phyloP scores from a whole-genome alignment of 768 basidiomycete species.

The Suillus clintonianus region DNA sequence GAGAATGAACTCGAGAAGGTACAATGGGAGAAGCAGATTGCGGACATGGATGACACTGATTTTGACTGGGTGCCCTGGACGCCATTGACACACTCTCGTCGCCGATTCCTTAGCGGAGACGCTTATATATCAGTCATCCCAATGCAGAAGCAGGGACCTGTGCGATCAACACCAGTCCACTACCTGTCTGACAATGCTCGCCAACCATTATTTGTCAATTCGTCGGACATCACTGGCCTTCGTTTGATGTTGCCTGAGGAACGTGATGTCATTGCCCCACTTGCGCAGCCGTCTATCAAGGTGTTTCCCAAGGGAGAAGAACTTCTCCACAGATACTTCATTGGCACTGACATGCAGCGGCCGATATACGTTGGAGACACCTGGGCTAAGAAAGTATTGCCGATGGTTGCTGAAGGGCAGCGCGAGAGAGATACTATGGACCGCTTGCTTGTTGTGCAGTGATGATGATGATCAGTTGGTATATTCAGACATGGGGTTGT shows the following conservation, averaged over 20 bases:
- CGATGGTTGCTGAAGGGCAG: not conserved
- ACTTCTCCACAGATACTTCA: slow-evolving; percentile 12
- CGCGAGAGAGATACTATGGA: not conserved
- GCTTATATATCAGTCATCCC: slow-evolving; percentile 6
- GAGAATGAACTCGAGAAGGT: slow-evolving; percentile 7
- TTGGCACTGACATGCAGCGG: too few relatives aligned
- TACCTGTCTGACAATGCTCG: slow-evolving; percentile 23
- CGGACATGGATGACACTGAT: not conserved
- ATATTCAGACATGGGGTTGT: too few relatives aligned
- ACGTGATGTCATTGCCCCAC: slow-evolving; percentile 8
- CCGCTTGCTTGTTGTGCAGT: not conserved
- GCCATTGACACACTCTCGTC: not conserved
- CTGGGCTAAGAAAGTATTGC: slow-evolving; percentile 17
- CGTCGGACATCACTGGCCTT: not conserved
- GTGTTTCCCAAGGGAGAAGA: slow-evolving; percentile 20
- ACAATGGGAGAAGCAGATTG: not conserved
- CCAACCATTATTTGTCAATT: slow-evolving; percentile 19
- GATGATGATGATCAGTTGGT: not conserved
- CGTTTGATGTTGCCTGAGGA: slow-evolving; percentile 7
- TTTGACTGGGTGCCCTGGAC: slow-evolving; percentile 11
- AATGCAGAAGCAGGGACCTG: not conserved
- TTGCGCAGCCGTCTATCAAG: slow-evolving; percentile 9
- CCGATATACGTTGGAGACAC: slow-evolving; percentile 26
- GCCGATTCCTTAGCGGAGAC: not conserved
- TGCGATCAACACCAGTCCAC: slow-evolving; percentile 9